These are phyloP conservation scores for Albugo candida DNA, from an alignment of 352 stramenopile genomes.

Conservation along the genomic window DNA sequence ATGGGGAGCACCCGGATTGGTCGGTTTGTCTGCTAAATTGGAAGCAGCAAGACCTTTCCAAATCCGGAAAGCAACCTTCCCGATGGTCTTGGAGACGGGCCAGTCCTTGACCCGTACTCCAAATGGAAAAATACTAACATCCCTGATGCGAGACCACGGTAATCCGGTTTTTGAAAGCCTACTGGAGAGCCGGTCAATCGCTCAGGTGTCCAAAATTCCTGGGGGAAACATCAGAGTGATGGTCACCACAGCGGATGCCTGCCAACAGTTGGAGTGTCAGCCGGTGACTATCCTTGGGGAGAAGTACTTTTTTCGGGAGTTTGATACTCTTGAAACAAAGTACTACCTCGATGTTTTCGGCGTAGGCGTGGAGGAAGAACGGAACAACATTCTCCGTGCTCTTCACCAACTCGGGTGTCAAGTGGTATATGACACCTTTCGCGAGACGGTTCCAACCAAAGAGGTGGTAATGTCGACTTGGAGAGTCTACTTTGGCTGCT, in stretches of 20 bases:
- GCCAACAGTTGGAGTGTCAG: constrained; percentile 1
- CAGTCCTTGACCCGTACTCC: constrained; percentile 1
- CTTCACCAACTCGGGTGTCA: constrained; percentile 2
- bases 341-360: constrained; percentile 5
- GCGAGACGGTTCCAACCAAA: background rate
- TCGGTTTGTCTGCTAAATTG: background rate
- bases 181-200: background rate
- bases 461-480: constrained; percentile 2
- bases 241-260: constrained; percentile 3
- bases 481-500: constrained; percentile 1
- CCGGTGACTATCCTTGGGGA: constrained; percentile 2
- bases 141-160: constrained; percentile 1
- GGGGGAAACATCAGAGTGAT: constrained; percentile 1
- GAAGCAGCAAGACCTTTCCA: constrained; percentile 2
- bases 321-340: constrained; percentile 2
- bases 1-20: background rate
- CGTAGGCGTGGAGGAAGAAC: background rate
- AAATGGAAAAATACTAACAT: constrained; percentile 1
- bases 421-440: constrained; percentile 8
- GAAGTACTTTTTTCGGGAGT: constrained; percentile 4
- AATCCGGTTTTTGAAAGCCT: constrained; percentile 2
- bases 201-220: constrained; percentile 1
- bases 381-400: background rate
- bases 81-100: constrained; percentile 1
- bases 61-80: background rate